Conservation (phyloP, 1,139 yeast species). For the Taphrina deformans region DNA sequence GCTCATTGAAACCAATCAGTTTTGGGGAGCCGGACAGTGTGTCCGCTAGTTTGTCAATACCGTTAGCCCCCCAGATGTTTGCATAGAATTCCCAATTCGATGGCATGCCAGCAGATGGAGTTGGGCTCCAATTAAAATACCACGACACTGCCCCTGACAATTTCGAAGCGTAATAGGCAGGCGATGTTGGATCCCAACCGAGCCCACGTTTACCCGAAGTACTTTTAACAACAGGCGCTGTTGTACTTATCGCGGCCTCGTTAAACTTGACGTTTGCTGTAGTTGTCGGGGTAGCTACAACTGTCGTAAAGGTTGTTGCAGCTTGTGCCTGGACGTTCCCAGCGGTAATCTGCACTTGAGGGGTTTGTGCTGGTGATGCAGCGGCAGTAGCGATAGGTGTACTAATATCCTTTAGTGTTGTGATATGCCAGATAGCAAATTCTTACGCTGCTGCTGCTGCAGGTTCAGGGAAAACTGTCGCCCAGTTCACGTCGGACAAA, state of each 20-base stretch:
- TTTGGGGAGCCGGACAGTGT: constrained; percentile 16
- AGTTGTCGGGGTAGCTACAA: not conserved
- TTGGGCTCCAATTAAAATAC: constrained; percentile 32
- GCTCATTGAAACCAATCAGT: constrained; percentile 33
- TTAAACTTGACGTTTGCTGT: not conserved
- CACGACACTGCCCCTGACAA: constrained; percentile 19
- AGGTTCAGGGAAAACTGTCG: not conserved
- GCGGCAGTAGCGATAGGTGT: constrained; percentile 5
- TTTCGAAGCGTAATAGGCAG: not conserved
- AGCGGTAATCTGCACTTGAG: not conserved
- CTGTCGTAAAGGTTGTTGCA: not conserved
- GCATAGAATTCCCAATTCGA: constrained; percentile 28
- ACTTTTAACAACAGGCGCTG: not conserved
- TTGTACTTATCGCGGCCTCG: constrained; percentile 6
- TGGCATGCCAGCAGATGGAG: constrained; percentile 23
- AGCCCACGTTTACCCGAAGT: constrained; percentile 23
- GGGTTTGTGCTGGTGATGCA: constrained; percentile 24
- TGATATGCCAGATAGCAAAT: not conserved
- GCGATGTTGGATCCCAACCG: constrained; percentile 27
- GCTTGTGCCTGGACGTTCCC: not conserved
- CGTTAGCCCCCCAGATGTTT: constrained; percentile 23
- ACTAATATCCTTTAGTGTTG: not conserved
- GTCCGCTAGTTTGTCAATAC: constrained; percentile 21
- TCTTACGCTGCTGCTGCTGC: constrained; percentile 21
- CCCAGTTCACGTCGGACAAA: constrained; percentile 16